Base-by-base conservation (phyloP, 805 yeast genomes). In the Ogataea wickerhamii region DNA sequence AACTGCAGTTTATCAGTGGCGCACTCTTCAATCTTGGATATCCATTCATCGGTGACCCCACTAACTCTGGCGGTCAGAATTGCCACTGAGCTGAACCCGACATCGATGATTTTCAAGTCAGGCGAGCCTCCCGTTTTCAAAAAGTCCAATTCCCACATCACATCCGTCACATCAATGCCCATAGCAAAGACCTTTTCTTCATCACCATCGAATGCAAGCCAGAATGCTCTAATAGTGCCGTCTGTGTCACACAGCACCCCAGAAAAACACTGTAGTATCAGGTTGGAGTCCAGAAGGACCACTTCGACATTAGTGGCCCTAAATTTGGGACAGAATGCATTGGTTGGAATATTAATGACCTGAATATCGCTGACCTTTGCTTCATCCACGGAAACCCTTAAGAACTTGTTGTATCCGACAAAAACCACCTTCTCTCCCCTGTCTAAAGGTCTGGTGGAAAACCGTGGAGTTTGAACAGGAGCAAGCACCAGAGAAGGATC, bases 41-140 rank as follows among this genome's bases (percentile, higher is more conserved):
- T 82, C 94, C 95, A 87, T 29, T 76, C 77, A 49, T 85, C 91
- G 0, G 93, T 76, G 17, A 88, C 95, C n/a, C 95, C 95, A 53
- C 86, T 73, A 31, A 85, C 75, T 60, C 96, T 77, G 2, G 94
- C 95, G 53, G 78, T 82, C 18, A 79, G 72, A 18, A 87, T 67
- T 2, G 86, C 73, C 23, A 83, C 67, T 0, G 88, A 70, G 12
- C 74, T 73, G 49, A 87, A 79, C 52, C 87, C 96, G 25, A 86
- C 82, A 54, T 88, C 96, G 34, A 89, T 70, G 34, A 87, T 78
- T 43, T 83, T 71, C 28, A 80, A 56, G 20, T 71, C 66, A 4
- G 91, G 88, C 1, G 62, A 58, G 16, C 61, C 53, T 31, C 73
- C 73, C 16, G 70, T 66, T 43, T 72, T 73, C 37, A 87, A 66